A percentile compares a stretch with the other conserved stretches of the same genome.
These are phyloP conservation scores for Dioszegia crocea DNA, from an alignment of 768 basidiomycete genomes.

Conservation along the genomic window DNA sequence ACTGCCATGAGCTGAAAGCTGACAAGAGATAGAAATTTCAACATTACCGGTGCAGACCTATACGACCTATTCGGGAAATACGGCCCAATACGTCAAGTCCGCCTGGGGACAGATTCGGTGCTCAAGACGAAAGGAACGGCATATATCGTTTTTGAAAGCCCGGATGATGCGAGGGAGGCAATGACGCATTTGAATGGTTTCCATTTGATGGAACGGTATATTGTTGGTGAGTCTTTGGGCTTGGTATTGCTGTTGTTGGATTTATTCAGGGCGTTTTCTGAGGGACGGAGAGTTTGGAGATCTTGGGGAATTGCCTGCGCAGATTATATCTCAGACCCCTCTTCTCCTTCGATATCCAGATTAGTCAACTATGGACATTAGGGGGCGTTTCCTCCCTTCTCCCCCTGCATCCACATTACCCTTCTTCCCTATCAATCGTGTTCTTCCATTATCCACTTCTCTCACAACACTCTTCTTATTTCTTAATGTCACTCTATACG, in stretches of 20 bases:
- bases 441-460: neutral
- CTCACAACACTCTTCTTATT: neutral
- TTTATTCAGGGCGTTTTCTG: too few relatives aligned
- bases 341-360: too few relatives aligned
- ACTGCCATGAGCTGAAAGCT: neutral
- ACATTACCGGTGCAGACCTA: conserved; percentile 69
- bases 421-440: neutral
- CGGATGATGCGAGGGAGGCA: conserved; percentile 83
- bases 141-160: conserved; percentile 63
- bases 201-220: conserved; percentile 95
- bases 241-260: neutral
- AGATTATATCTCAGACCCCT: too few relatives aligned
- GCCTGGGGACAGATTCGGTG: conserved; percentile 72
- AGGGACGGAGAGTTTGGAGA: too few relatives aligned
- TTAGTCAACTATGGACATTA: too few relatives aligned
- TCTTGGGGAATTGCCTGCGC: too few relatives aligned
- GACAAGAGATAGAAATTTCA: conserved; percentile 41
- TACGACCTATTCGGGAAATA: conserved; percentile 98
- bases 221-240: conserved; percentile 60
- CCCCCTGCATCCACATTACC: neutral
- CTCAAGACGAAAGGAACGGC: conserved; percentile 91
- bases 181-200: conserved; percentile 96
- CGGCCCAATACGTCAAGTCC: conserved; percentile 90
- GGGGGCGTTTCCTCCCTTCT: neutral
- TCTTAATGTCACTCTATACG: too few relatives aligned